phyloP scores from a whole-genome alignment of 1,284 basidiomycete genomes.

The Mycena sp. region DNA sequence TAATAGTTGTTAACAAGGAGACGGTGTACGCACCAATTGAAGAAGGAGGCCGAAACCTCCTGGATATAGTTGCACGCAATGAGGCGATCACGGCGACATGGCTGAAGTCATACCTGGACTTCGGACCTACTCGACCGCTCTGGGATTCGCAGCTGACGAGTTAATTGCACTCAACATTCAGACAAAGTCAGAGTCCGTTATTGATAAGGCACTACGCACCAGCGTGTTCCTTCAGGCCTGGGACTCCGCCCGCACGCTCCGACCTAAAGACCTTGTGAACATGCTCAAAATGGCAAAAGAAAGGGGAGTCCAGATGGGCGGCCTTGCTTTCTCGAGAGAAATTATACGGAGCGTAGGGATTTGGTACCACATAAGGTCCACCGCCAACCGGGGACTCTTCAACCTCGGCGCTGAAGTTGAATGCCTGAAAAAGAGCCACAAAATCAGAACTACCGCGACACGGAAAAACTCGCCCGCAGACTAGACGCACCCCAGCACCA shows the following conservation, averaged over 20 bases:
- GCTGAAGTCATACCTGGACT: conserved; percentile 30
- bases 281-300: neutral
- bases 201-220: neutral
- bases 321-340: neutral
- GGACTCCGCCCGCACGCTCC: neutral
- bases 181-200: neutral
- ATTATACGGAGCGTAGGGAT: conserved; percentile 5
- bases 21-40: conserved; percentile 16
- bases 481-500: neutral
- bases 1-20: conserved; percentile 17
- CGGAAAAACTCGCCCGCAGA: neutral
- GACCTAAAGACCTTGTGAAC: neutral
- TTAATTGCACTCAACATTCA: neutral
- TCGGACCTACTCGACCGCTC: neutral
- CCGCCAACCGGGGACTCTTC: neutral
- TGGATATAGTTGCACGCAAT: conserved; percentile 26
- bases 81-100: too few species aligned
- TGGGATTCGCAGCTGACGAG: conserved; percentile 31
- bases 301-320: neutral
- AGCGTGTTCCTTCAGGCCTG: neutral
- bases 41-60: conserved; percentile 10
- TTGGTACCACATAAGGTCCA: conserved; percentile 23
- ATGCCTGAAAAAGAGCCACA: conserved; percentile 13
- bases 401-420: neutral
- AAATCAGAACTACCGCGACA: neutral